Conservation (phyloP, 176 grass and related monocot genomes). For the Echinochloa phyllopogon region DNA sequence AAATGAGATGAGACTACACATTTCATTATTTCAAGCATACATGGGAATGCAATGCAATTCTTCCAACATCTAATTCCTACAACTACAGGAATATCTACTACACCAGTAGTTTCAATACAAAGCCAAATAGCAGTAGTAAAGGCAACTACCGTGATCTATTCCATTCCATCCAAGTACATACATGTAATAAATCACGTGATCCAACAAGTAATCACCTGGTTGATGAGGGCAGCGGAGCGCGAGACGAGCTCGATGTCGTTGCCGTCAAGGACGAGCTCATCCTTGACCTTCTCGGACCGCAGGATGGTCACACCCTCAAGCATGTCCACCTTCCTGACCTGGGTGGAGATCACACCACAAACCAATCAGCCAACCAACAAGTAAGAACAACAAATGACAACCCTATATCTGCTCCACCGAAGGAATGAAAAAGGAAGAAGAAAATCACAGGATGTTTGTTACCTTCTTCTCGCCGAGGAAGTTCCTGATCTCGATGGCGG, state of each 20-base stretch:
- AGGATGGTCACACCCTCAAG: constrained; percentile 75
- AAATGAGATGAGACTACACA: not conserved
- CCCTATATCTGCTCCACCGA: not conserved
- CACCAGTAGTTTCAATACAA: not conserved
- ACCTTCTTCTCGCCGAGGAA: constrained; percentile 97
- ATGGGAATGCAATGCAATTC: too few relatives aligned
- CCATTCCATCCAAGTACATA: not conserved
- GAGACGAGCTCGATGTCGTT: constrained; percentile 93
- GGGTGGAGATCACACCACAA: not conserved
- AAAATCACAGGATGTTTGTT: not conserved
- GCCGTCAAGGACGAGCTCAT: constrained; percentile 88
- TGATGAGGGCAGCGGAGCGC: constrained; percentile 82
- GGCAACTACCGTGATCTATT: not conserved
- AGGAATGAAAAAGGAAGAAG: not conserved
- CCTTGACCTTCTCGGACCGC: constrained; percentile 91
- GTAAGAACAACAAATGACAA: not conserved
- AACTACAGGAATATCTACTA: not conserved
- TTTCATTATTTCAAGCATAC: not conserved
- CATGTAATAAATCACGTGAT: not conserved
- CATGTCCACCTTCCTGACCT: constrained; percentile 96
- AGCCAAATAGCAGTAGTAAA: not conserved
- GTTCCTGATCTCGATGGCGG: constrained; percentile 87
- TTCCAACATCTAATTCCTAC: not conserved
- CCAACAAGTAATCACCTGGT: constrained; percentile 57
- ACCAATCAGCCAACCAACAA: not conserved